A percentile compares a stretch with the other conserved stretches of the same genome.
These are phyloP conservation scores for Rubroshorea leprosula DNA, from an alignment of 345 rosid species.

Conservation along the genomic window DNA sequence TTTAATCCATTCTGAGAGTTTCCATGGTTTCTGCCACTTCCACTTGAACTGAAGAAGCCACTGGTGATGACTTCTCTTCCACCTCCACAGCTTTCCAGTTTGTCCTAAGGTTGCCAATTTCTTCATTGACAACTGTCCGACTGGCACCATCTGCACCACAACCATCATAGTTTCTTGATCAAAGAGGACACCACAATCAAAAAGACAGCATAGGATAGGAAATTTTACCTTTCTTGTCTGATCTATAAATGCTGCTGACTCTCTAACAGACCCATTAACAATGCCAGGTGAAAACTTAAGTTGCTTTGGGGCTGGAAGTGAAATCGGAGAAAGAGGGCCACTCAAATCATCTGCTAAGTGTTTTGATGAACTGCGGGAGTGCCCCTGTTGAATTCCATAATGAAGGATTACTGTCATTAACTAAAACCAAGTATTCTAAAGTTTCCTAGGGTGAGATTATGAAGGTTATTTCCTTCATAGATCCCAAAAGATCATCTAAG, in stretches of 20 bases:
- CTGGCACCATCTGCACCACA: slow-evolving; percentile 48
- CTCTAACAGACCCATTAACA: slow-evolving; percentile 44
- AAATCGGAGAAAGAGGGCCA: slow-evolving; percentile 42
- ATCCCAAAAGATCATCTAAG: too few relatives aligned
- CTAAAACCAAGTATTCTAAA: background rate
- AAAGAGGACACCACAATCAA: slow-evolving; percentile 3
- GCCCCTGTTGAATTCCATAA: slow-evolving; percentile 33
- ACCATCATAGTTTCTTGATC: slow-evolving; percentile 10
- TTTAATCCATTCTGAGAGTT: slow-evolving; percentile 73
- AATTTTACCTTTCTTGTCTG: slow-evolving; percentile 46
- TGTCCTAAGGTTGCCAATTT: slow-evolving; percentile 41
- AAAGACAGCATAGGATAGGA: slow-evolving; percentile 3
- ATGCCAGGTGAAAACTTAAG: slow-evolving; percentile 55
- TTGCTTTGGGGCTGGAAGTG: slow-evolving; percentile 71
- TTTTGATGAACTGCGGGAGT: slow-evolving; percentile 41
- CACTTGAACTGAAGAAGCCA: slow-evolving; percentile 86
- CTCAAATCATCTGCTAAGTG: slow-evolving; percentile 33
- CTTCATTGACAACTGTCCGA: slow-evolving; percentile 48
- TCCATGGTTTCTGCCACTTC: slow-evolving; percentile 96
- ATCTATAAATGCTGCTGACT: slow-evolving; percentile 49
- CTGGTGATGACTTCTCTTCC: slow-evolving; percentile 87
- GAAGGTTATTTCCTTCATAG: too few relatives aligned
- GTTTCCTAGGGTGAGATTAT: slow-evolving; percentile 3
- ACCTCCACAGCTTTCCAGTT: slow-evolving; percentile 74
- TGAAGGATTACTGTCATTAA: slow-evolving; percentile 13